These are phyloP conservation scores for Pseudomassariella vexata DNA, from an alignment of 2,329 filamentous ascomycete genomes.

Conservation along the genomic window DNA sequence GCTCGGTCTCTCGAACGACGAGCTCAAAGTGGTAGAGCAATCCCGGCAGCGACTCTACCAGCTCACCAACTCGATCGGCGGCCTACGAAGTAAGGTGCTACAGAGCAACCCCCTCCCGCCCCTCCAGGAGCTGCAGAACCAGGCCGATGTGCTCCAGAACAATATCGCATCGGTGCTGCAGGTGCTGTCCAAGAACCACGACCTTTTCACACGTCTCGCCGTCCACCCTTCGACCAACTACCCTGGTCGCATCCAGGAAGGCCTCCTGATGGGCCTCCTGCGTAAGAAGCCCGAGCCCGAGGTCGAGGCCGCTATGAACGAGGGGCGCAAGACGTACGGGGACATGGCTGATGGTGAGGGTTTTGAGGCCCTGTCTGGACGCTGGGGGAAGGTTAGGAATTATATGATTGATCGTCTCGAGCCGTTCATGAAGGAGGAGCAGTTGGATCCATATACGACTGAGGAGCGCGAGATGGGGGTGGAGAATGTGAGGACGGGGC, in stretches of 20 bases:
- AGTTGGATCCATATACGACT: constrained; percentile 63
- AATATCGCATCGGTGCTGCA: constrained; percentile 64
- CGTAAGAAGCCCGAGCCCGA: constrained; percentile 79
- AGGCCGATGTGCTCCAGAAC: constrained; percentile 63
- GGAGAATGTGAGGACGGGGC: constrained; percentile 66
- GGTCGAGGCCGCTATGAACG: constrained; percentile 66
- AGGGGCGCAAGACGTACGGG: constrained; percentile 44
- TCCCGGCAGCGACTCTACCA: constrained; percentile 63
- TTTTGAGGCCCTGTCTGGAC: constrained; percentile 21
- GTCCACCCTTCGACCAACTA: constrained; percentile 73
- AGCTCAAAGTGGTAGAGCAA: constrained; percentile 65
- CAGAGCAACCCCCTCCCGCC: constrained; percentile 62
- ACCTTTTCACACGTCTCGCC: constrained; percentile 64
- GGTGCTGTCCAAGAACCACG: constrained; percentile 57
- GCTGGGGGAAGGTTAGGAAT: constrained; percentile 29
- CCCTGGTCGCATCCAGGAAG: constrained; percentile 63
- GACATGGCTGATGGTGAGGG: constrained; percentile 2
- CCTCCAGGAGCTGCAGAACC: constrained; percentile 67
- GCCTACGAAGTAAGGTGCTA: constrained; percentile 54
- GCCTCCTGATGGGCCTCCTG: constrained; percentile 61
- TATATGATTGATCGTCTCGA: constrained; percentile 25
- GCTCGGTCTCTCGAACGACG: no score
- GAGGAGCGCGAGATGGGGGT: constrained; percentile 63
- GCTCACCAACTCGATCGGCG: constrained; percentile 62
- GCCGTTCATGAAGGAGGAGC: constrained; percentile 38